phyloP scores from a whole-genome alignment of 257 asterid genomes.

The Solanum rostratum region DNA sequence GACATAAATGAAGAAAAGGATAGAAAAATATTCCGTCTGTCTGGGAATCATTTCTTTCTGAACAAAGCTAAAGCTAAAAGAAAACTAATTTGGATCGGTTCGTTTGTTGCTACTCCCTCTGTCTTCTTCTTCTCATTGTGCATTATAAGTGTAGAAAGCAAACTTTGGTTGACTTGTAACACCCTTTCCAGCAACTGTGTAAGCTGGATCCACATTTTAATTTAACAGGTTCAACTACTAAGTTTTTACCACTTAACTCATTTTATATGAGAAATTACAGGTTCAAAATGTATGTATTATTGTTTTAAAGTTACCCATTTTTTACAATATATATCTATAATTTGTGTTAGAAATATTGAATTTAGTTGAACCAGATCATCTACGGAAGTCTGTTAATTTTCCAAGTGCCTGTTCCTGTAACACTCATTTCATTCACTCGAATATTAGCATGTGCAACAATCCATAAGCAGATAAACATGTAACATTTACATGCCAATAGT shows the following conservation, averaged over 20 bases:
- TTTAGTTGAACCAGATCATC: too few species aligned
- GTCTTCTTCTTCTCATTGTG: too few species aligned
- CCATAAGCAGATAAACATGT: too few species aligned
- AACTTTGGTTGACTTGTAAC: background rate
- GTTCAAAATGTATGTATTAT: background rate
- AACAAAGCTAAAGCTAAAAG: background rate
- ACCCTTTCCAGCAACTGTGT: background rate
- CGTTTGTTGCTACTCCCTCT: background rate
- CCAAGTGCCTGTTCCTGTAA: too few species aligned
- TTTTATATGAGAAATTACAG: background rate
- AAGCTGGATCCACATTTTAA: background rate
- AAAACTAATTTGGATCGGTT: background rate
- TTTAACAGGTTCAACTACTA: background rate
- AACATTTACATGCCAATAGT: too few species aligned
- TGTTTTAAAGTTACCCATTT: too few species aligned
- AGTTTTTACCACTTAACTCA: background rate
- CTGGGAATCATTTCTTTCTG: background rate
- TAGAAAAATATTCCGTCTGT: background rate
- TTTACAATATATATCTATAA: too few species aligned
- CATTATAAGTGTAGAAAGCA: background rate
- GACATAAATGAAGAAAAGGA: background rate
- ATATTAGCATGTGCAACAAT: background rate
- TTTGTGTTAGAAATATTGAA: too few species aligned
- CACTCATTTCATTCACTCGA: too few species aligned
- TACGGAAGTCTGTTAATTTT: too few species aligned